Percentiles rank a stretch among this genome's conserved stretches.
These are phyloP conservation scores for Xylariaceae sp. DNA, from an alignment of 2,329 filamentous ascomycete species.

Conservation along the genomic window DNA sequence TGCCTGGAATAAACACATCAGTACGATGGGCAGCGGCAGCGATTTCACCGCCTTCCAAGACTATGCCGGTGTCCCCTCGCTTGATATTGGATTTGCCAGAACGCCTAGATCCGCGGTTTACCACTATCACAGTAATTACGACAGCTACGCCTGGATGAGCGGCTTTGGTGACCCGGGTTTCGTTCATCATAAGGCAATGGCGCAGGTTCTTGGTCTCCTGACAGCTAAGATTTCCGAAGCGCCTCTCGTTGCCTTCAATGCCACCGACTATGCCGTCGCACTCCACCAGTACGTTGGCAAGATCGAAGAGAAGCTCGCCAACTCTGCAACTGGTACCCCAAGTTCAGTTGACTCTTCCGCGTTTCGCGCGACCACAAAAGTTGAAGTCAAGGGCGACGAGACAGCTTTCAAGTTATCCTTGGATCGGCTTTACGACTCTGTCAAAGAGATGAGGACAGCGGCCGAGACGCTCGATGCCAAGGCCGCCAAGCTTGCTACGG, in stretches of 20 bases:
- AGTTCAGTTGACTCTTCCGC: constrained; percentile 30
- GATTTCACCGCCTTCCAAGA: constrained; percentile 76
- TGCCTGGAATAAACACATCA: constrained; percentile 58
- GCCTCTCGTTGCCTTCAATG: constrained; percentile 60
- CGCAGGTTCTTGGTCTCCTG: constrained; percentile 61
- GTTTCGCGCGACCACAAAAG: constrained; percentile 21
- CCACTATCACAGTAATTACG: constrained; percentile 89
- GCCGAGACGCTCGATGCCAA: constrained; percentile 44
- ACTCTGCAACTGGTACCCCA: constrained; percentile 20
- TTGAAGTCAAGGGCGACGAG: constrained; percentile 32
- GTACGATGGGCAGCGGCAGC: constrained; percentile 67
- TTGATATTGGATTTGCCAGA: constrained; percentile 58
- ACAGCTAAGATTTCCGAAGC: constrained; percentile 59
- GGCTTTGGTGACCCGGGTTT: constrained; percentile 69
- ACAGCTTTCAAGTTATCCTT: constrained; percentile 40
- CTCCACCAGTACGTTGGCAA: constrained; percentile 50
- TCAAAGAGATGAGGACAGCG: constrained; percentile 32
- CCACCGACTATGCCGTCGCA: constrained; percentile 59
- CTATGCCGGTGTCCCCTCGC: constrained; percentile 61
- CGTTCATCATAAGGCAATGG: constrained; percentile 62
- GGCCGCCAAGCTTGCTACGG: constrained; percentile 35
- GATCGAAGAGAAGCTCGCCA: constrained; percentile 47
- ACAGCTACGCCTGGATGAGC: constrained; percentile 86
- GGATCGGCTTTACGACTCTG: constrained; percentile 33
- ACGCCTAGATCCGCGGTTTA: constrained; percentile 52